phyloP scores from a whole-genome alignment of 192 early-diverging fungal genomes.

The Coemansia sp. region DNA sequence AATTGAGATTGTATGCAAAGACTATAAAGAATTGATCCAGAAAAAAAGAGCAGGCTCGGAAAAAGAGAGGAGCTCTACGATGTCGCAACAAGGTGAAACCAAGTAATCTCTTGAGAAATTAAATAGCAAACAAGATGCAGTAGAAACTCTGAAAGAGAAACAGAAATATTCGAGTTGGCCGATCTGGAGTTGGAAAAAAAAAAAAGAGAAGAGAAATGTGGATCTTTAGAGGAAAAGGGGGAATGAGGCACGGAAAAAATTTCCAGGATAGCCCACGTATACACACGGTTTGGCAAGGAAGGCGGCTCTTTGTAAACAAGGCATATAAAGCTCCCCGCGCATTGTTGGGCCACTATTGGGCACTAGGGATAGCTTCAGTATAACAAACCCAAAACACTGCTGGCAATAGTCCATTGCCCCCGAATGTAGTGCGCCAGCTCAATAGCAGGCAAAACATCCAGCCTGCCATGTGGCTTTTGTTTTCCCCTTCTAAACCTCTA shows the following conservation, averaged over 20 bases:
- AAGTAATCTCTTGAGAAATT: no score
- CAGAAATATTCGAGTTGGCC: constrained; percentile 4
- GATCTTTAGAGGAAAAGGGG: not conserved
- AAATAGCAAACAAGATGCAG: not conserved
- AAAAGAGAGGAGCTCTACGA: no score
- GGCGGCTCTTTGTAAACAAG: constrained; percentile 3
- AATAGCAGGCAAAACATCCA: not conserved
- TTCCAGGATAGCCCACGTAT: no score
- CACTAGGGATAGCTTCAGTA: not conserved
- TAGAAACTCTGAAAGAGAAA: not conserved
- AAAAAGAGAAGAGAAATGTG: not conserved
- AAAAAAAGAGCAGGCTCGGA: no score
- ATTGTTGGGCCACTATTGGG: constrained; percentile 14
- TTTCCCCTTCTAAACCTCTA: not conserved
- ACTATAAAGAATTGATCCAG: no score
- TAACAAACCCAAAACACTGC: not conserved
- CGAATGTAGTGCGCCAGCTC: constrained; percentile 2
- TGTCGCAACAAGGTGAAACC: no score
- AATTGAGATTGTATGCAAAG: no score
- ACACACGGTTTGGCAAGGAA: no score
- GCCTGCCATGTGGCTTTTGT: not conserved
- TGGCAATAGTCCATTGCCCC: constrained; percentile 1
- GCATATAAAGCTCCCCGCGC: not conserved
- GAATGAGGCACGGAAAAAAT: not conserved
- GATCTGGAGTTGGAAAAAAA: constrained; percentile 11